These are phyloP conservation scores for Mortierella sp. DNA, from an alignment of 371 early-diverging fungal genomes.

Conservation along the genomic window DNA sequence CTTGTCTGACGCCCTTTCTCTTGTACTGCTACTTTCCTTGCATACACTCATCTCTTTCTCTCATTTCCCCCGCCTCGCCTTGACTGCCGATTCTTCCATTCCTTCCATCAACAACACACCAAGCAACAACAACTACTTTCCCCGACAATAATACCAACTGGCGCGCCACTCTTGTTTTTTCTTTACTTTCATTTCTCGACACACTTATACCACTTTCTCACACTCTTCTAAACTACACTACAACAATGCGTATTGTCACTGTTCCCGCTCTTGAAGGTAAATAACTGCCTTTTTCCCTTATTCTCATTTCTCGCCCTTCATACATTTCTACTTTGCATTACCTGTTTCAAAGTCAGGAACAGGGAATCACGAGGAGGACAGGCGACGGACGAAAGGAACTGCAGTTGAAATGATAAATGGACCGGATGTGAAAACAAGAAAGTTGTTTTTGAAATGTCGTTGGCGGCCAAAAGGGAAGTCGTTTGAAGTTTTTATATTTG, in stretches of 20 bases:
- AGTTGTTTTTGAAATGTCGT: too few species aligned
- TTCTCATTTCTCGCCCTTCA: not conserved
- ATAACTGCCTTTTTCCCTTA: not conserved
- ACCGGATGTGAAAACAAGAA: too few species aligned
- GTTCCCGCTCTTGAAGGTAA: conserved; percentile 63
- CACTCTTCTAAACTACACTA: not conserved
- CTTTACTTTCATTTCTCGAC: not conserved
- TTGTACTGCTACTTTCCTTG: not conserved
- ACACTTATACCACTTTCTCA: not conserved
- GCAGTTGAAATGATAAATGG: too few species aligned
- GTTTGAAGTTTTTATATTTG: conserved; percentile 3
- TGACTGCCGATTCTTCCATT: conserved; percentile 33
- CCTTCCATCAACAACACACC: conserved; percentile 26
- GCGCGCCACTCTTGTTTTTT: not conserved
- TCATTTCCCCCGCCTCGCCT: not conserved
- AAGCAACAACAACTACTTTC: not conserved
- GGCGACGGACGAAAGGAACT: too few species aligned
- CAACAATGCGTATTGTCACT: conserved; percentile 67
- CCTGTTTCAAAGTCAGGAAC: too few species aligned
- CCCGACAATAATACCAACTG: not conserved
- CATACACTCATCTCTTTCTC: not conserved
- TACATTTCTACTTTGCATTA: too few species aligned
- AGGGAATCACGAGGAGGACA: too few species aligned
- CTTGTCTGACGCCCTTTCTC: conserved; percentile 6
- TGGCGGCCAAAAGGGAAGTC: too few species aligned